Conservation (phyloP, 169 alveolate species). For the Eimeria sp. region DNA sequence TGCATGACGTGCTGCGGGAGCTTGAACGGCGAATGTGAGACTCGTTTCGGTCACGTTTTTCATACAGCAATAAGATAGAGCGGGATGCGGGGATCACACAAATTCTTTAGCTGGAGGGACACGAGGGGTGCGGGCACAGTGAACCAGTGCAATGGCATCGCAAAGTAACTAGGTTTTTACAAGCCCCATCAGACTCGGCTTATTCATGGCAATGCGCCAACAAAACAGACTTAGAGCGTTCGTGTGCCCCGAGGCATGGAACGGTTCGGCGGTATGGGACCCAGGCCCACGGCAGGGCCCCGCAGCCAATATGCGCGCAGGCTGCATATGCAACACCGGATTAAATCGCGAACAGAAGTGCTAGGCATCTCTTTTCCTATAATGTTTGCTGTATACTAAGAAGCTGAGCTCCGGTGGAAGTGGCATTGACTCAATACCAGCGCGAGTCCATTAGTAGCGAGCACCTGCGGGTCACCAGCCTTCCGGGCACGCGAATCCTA, state of each 20-base stretch:
- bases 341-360: not conserved
- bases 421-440: not conserved
- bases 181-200: not conserved
- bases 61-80: not conserved
- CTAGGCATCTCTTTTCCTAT: not conserved
- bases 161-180: not conserved
- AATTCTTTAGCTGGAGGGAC: not conserved
- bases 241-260: not conserved
- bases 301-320: slow-evolving; percentile 40
- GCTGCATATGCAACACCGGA: not conserved
- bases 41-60: not conserved
- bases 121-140: not conserved
- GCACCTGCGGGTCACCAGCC: slow-evolving; percentile 49
- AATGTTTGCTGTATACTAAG: not conserved
- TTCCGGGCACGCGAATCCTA: not conserved
- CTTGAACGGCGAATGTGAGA: not conserved
- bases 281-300: slow-evolving; percentile 39
- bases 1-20: not conserved
- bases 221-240: not conserved
- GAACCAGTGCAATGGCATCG: not conserved
- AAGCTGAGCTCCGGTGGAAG: not conserved
- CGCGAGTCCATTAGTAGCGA: not conserved
- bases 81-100: not conserved
- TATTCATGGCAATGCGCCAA: not conserved
- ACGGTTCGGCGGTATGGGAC: not conserved